phyloP scores from a whole-genome alignment of 805 yeast genomes.

The Millerago galiae region DNA sequence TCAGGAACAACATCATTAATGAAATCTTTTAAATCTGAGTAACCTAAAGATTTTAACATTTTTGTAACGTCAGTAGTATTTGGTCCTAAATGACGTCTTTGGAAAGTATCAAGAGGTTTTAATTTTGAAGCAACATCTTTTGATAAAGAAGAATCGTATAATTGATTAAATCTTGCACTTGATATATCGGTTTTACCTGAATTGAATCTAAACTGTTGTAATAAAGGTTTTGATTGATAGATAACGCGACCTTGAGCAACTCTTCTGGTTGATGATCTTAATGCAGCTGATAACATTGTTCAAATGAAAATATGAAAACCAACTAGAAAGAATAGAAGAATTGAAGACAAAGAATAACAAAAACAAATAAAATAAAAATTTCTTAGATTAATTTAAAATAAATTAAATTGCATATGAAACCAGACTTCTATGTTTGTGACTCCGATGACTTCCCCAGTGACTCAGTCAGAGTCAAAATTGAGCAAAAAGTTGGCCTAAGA shows the following conservation, averaged over 20 bases:
- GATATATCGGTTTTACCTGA: conserved; percentile 44
- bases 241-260: neutral
- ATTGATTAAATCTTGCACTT: conserved; percentile 40
- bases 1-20: conserved; percentile 70
- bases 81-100: conserved; percentile 89
- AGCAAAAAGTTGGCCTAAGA: too few relatives aligned
- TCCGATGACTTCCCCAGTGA: too few relatives aligned
- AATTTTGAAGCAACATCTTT: conserved; percentile 12
- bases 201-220: conserved; percentile 4
- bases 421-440: too few relatives aligned
- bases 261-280: neutral
- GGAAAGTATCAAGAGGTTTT: conserved; percentile 67
- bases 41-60: conserved; percentile 66
- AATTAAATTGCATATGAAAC: too few relatives aligned
- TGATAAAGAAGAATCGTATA: conserved; percentile 37
- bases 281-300: neutral
- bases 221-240: neutral
- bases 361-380: neutral
- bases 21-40: conserved; percentile 62
- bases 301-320: too few relatives aligned
- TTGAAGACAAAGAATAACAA: neutral
- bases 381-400: too few relatives aligned
- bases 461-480: too few relatives aligned
- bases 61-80: conserved; percentile 49
- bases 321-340: neutral